Evolutionary conservation across 1,284 basidiomycete genomes (phyloP), one percentile per base, ranked within the genome.

Genomic region (Vanrija sp.): DNA sequence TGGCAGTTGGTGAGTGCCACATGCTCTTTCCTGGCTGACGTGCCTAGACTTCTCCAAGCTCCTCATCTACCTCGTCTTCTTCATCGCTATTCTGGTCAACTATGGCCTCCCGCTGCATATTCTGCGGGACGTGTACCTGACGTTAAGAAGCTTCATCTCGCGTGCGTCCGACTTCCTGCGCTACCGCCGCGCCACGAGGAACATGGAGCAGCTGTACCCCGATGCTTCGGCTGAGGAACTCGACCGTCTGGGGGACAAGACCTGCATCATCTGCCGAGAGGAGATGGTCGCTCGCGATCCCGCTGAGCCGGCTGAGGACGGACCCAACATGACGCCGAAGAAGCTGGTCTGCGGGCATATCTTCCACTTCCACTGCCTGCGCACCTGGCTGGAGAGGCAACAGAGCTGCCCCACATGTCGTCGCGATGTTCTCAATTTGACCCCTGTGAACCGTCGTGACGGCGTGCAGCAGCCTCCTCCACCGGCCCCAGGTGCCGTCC

Each of bases 211-310:
- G 62, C 82, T 91, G 43, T 99, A 98, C 75, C 93, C 95, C 6
- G 86, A 95, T 69, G 94, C 93, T n/a, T 90, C 89, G 1, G 82
- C 84, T 57, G 88, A 86, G 55, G 95, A 98, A 73, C 80, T 98
- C 74, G 77, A 81, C 26, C 79, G 80, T 9, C 85, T 88, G 81
- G 86, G 83, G 49, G 96, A 98, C 77, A 84, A 83, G 55, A 98
- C 93, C 3, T 98, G 96, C 72, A 98, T 98, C 69, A 98, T 98
- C 65, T 98, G 96, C 71, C 83, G 96, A n/a, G 95, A 98, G 76
- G 95, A 98, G 72, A 94, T 99, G 91, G 75, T 83, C 38, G 72
- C 81, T 18, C 77, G 77, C 48, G 72, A 56, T 19, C 21, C 49
- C 51, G 42, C 49, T 38, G 28, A 46, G 46, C 46, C 49, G 19